A percentile compares a stretch with the other conserved stretches of the same genome.
Conservation (phyloP, 257 asterid species). For the Nicotiana knightiana region DNA sequence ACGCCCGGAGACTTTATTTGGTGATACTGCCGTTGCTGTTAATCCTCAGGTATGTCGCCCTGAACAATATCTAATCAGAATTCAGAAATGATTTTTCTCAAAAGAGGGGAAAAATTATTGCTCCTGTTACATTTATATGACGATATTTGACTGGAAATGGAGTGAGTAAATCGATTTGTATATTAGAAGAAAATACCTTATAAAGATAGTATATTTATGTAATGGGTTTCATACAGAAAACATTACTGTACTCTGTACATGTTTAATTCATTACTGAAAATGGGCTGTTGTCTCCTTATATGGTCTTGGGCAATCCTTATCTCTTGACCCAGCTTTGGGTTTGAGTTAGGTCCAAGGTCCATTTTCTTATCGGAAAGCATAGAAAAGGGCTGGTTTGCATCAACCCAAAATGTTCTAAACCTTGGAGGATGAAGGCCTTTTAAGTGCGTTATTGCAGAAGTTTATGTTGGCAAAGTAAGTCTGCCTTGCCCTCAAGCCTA, state of each 20-base stretch:
- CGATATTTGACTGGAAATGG: neutral
- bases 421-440: conserved; percentile 1
- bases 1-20: conserved; percentile 97
- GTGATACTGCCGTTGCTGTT: conserved; percentile 94
- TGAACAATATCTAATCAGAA: conserved; percentile 1
- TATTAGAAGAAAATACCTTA: neutral
- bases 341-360: neutral
- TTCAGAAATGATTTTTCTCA: neutral
- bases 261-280: neutral
- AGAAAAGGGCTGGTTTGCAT: neutral
- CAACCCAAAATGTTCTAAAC: neutral
- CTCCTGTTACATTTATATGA: too few relatives aligned
- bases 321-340: neutral
- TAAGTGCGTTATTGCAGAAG: neutral
- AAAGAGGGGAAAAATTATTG: neutral
- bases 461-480: neutral
- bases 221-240: neutral
- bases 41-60: conserved; percentile 63
- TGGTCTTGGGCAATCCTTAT: neutral
- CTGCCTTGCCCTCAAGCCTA: neutral
- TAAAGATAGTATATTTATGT: neutral
- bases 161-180: neutral
- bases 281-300: neutral
- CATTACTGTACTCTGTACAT: neutral
- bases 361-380: neutral